phyloP scores from a whole-genome alignment of 78 protist species.

The Thecamonas trahens region DNA sequence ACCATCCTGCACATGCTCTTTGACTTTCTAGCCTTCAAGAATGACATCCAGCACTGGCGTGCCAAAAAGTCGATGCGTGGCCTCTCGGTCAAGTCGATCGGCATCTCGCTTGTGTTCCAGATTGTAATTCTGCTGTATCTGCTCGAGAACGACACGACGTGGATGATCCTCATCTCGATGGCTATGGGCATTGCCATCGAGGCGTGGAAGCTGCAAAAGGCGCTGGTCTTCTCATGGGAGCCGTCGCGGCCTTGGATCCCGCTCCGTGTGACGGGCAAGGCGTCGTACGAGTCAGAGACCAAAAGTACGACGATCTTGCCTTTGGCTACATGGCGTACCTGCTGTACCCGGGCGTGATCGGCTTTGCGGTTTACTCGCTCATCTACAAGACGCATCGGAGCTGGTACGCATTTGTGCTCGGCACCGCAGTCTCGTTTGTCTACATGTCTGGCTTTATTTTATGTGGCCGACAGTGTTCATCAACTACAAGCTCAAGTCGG shows the following conservation, averaged over 20 bases:
- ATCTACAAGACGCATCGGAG: slow-evolving; percentile 58
- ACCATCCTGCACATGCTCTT: slow-evolving; percentile 78
- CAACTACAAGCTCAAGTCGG: slow-evolving; percentile 89
- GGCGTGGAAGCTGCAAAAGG: slow-evolving; percentile 79
- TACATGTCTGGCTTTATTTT: slow-evolving; percentile 73
- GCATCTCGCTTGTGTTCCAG: slow-evolving; percentile 23
- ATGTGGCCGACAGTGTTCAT: slow-evolving; percentile 96
- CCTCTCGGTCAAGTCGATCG: slow-evolving; percentile 57
- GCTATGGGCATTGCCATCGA: slow-evolving; percentile 73
- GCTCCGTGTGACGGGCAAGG: slow-evolving; percentile 20
- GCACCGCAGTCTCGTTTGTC: slow-evolving; percentile 30
- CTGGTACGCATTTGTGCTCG: slow-evolving; percentile 36
- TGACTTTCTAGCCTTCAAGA: slow-evolving; percentile 90
- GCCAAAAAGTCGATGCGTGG: slow-evolving; percentile 73
- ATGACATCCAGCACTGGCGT: slow-evolving; percentile 86
- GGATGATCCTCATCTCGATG: slow-evolving; percentile 49
- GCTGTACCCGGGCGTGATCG: slow-evolving; percentile 59
- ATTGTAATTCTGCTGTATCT: slow-evolving; percentile 79
- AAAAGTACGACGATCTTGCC: slow-evolving; percentile 69
- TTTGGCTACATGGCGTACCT: slow-evolving; percentile 62
- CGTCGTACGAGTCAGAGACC: slow-evolving; percentile 50
- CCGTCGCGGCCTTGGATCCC: background rate
- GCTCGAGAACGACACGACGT: slow-evolving; percentile 81
- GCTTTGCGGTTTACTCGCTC: slow-evolving; percentile 72
- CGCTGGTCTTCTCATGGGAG: slow-evolving; percentile 13